Percentiles rank a stretch among this genome's conserved stretches.
These are phyloP conservation scores for Solanum corneliomulleri DNA, from an alignment of 257 asterid genomes.

Conservation along the genomic window DNA sequence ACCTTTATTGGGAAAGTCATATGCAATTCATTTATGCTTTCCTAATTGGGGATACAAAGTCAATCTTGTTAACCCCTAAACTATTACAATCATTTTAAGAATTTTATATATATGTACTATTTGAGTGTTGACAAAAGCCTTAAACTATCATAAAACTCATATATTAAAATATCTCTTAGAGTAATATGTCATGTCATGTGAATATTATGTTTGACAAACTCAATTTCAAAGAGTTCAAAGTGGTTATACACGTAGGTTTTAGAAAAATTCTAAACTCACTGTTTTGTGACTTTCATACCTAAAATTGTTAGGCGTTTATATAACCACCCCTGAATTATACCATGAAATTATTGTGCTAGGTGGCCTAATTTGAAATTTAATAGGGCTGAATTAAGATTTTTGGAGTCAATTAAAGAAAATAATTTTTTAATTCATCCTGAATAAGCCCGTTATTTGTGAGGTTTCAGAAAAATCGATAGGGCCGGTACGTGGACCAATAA, in stretches of 20 bases:
- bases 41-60: background rate
- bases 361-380: background rate
- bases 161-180: background rate
- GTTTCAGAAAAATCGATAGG: too few relatives aligned
- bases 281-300: too few relatives aligned
- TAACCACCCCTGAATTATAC: background rate
- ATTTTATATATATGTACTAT: too few relatives aligned
- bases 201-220: background rate
- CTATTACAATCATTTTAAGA: background rate
- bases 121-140: too few relatives aligned
- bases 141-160: too few relatives aligned
- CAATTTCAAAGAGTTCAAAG: too few relatives aligned
- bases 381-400: too few relatives aligned
- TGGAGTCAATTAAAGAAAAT: too few relatives aligned
- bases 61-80: background rate
- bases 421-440: too few relatives aligned
- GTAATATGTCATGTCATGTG: background rate
- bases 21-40: background rate
- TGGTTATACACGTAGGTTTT: too few relatives aligned
- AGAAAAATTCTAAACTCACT: background rate
- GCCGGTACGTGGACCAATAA: too few relatives aligned
- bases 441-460: too few relatives aligned
- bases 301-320: background rate
- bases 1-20: background rate
- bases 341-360: background rate